Evolutionary conservation across 2,329 filamentous ascomycete genomes (phyloP).

Genomic region (Metarhizium anisopliae): DNA sequence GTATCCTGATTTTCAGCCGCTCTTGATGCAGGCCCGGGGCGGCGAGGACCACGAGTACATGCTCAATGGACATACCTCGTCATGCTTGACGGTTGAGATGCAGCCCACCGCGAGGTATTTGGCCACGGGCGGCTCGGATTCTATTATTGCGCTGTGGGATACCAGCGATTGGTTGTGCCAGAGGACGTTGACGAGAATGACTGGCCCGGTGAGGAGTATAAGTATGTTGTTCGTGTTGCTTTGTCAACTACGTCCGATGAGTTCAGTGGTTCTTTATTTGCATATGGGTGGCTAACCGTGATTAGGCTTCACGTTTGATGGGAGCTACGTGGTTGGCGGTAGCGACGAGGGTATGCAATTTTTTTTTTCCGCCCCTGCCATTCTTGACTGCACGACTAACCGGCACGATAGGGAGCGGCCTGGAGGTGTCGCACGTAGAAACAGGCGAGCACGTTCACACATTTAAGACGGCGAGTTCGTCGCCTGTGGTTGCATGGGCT

Average conservation of each 20-base stretch:
- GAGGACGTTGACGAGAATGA: conserved; percentile 59
- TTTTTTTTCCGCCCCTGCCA: neutral
- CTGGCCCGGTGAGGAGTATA: conserved; percentile 60
- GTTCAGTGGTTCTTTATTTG: too few relatives aligned
- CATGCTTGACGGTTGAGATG: conserved; percentile 59
- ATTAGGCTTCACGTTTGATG: conserved; percentile 67
- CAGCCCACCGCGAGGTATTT: conserved; percentile 64
- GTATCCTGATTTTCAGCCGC: conserved; percentile 54
- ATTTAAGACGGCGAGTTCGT: conserved; percentile 57
- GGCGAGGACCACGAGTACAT: conserved; percentile 41
- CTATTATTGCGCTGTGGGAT: conserved; percentile 69
- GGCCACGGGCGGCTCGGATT: conserved; percentile 67
- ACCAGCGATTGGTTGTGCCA: conserved; percentile 70
- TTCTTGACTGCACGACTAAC: neutral
- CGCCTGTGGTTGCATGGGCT: conserved; percentile 65
- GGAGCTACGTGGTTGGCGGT: conserved; percentile 64
- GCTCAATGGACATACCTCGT: conserved; percentile 64
- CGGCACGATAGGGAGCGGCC: conserved; percentile 37
- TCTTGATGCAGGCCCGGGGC: conserved; percentile 38
- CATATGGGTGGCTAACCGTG: neutral
- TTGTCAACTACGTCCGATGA: neutral
- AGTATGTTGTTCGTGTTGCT: conserved; percentile 33
- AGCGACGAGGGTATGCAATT: conserved; percentile 55
- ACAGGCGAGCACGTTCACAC: conserved; percentile 65
- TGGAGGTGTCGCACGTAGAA: conserved; percentile 65